phyloP scores from a whole-genome alignment of 257 asterid genomes.

The Galeopsis tetrahit region DNA sequence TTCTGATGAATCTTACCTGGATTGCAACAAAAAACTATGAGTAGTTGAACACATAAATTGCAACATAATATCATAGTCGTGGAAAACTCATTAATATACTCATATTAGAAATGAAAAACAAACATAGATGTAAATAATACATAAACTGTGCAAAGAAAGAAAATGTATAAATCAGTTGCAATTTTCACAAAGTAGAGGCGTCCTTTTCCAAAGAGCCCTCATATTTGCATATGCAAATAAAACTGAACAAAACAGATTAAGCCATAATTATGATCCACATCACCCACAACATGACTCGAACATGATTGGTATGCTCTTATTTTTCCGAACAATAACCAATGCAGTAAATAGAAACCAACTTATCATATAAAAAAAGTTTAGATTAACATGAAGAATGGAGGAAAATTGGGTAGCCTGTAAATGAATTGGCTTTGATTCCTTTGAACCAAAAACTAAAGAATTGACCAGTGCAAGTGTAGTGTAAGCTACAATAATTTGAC shows the following conservation, averaged over 20 bases:
- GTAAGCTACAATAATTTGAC: too few species aligned
- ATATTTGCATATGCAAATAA: neutral
- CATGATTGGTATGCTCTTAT: neutral
- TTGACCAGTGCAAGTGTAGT: too few species aligned
- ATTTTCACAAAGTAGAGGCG: neutral
- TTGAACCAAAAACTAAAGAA: too few species aligned
- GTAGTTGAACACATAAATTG: conserved; percentile 1
- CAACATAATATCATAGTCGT: neutral
- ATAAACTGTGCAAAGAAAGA: neutral
- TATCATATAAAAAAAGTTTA: neutral
- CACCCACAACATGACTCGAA: neutral
- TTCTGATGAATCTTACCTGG: conserved; percentile 46
- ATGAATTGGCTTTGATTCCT: neutral
- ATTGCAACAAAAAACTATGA: conserved; percentile 28
- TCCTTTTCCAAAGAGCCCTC: neutral
- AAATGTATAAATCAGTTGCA: neutral
- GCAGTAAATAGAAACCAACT: neutral
- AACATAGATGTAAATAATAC: neutral
- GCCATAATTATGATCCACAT: neutral
- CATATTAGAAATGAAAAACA: conserved; percentile 2
- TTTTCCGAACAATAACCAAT: neutral
- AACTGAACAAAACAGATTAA: neutral
- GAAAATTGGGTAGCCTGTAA: neutral
- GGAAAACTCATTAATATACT: conserved; percentile 2
- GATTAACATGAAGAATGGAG: neutral